Conservation (phyloP, 2,329 filamentous ascomycete species). For the Aspergillus amoenus region DNA sequence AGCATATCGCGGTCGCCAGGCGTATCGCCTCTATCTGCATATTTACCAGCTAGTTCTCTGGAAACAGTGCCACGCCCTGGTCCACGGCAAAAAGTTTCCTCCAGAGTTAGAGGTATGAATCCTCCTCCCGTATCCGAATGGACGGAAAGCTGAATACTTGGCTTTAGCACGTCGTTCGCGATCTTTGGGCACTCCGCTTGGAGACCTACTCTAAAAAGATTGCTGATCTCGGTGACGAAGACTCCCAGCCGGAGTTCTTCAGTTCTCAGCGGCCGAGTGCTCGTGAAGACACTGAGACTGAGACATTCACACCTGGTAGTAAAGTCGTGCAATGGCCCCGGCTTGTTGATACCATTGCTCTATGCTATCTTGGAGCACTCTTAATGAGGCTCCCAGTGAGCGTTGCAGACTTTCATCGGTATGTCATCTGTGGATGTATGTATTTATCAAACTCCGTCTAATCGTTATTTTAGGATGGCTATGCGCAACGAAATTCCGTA, state of each 20-base stretch:
- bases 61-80: slow-evolving; percentile 74
- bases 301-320: slow-evolving; percentile 33
- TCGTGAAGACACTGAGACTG: slow-evolving; percentile 37
- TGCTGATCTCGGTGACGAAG: slow-evolving; percentile 35
- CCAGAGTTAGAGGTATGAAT: slow-evolving; percentile 66
- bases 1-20: slow-evolving; percentile 63
- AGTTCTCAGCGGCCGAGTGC: slow-evolving; percentile 58
- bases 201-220: slow-evolving; percentile 53
- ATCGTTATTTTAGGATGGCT: slow-evolving; percentile 28
- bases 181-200: slow-evolving; percentile 80
- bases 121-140: neutral
- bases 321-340: slow-evolving; percentile 54
- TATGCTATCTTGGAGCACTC: slow-evolving; percentile 78
- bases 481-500: slow-evolving; percentile 75
- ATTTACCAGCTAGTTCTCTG: slow-evolving; percentile 81
- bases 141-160: slow-evolving; percentile 1
- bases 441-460: neutral
- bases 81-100: slow-evolving; percentile 65
- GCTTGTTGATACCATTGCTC: slow-evolving; percentile 70
- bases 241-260: slow-evolving; percentile 52
- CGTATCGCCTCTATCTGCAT: slow-evolving; percentile 76
- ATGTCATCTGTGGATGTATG: slow-evolving; percentile 9
- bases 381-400: slow-evolving; percentile 75
- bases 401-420: slow-evolving; percentile 66
- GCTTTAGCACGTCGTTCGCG: slow-evolving; percentile 64